Base-by-base conservation (phyloP, 495 filamentous ascomycete species). In the Filosporella fistucella region DNA sequence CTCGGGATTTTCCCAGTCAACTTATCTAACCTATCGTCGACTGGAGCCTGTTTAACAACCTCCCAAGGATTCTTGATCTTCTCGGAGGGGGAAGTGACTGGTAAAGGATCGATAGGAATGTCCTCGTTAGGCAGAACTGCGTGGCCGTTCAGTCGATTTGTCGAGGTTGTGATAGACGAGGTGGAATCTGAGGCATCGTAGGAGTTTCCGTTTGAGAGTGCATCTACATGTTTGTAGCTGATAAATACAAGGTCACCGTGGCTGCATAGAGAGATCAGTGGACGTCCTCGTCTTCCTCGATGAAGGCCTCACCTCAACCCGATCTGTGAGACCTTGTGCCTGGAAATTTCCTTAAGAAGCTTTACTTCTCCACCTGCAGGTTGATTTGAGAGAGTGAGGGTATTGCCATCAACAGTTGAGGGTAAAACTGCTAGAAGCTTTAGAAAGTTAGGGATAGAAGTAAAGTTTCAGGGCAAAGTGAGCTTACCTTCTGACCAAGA, bases 41-140 rank as follows among this genome's bases (percentile, higher is more conserved):
- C 70, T 0, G 83, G 69, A 2, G 89, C 93, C 65, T 98, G 93
- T 54, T 81, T 75, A 5, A 96, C 88, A 12, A 81, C 76, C 52
- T 97, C 91, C 94, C 93, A 96, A 2, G 93, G 91, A 53, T 91
- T 95, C 62, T 87, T 88, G 53, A 89, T 84, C 22, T 76, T 71
- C 29, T 77, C 67, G 13, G 77, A 69, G 30, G 82, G 76, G 3
- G 81, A 80, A 3, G 66, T 68, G 35, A 77, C 64, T 33, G 78
- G 77, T 3, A 72, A 64, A 14, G 77, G 71, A 34, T 80, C 74
- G 55, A 85, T 73, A 10, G 85, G 77, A 12, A 81, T 60, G 42
- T 85, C 75, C 57, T 88, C 81, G 42, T 78, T 76, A 22, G 82
- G 82, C 8, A 82, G 66, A 14, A 95, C 78, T 4, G 89, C 80